Base-by-base conservation (phyloP, 768 basidiomycete species). In the Russula vinacea region DNA sequence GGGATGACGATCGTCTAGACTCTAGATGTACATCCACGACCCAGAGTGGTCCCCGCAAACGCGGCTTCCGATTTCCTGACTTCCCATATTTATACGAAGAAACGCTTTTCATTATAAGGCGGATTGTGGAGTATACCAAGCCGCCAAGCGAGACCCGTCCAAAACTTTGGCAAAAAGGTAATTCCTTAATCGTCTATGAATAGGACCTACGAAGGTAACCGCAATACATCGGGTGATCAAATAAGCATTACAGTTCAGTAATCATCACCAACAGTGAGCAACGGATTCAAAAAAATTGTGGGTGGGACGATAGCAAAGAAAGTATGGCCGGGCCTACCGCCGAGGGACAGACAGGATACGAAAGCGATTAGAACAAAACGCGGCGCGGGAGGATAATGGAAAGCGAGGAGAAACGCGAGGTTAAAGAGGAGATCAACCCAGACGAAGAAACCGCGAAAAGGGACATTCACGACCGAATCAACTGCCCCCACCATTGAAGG, bases 161-260 rank as follows among this genome's bases (percentile, higher is more conserved):
- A n/a, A n/a, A n/a, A n/a, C n/a, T n/a, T n/a, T n/a, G n/a, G n/a
- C n/a, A n/a, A n/a, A n/a, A n/a, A n/a, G n/a, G 35, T 37, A 47
- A 58, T 24, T 29, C 60, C 56, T 64, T 29, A 26, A 56, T 24
- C 56, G 56, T 54, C 65, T 56, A 16, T 14, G n/a, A 1, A 24
- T 24, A 56, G 53, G 58, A 58, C 53, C 42, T 58, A 65, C 66
- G 56, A 60, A 51, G 58, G 54, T 44, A 58, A 54, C 62, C 62
- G 56, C 53, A 65, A 64, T 58, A 55, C 62, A 63, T 64, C 33
- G 63, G 49, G 40, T 52, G 54, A 65, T 50, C 58, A 49, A 65
- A 67, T 67, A 67, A 65, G 65, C 58, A 67, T n/a, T 67, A 67
- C 66, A 64, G 58, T n/a, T n/a, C n/a, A n/a, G n/a, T n/a, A 60